These are phyloP conservation scores for Cryptosporidium ryanae DNA, from an alignment of 169 alveolate species.

Conservation along the genomic window DNA sequence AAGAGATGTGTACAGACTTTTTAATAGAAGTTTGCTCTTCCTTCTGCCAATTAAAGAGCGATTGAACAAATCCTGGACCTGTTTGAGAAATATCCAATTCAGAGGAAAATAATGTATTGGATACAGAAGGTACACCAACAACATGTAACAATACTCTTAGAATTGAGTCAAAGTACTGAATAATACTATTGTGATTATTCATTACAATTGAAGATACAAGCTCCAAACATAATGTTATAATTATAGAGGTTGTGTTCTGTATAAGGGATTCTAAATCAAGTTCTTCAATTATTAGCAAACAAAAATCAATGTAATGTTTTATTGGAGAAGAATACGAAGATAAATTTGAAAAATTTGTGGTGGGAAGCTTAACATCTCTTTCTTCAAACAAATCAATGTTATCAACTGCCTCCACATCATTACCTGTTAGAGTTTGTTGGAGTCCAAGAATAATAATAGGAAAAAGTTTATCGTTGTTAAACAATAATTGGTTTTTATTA, in stretches of 20 bases:
- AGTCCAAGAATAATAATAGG: conserved; percentile 25
- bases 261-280: conserved; percentile 11
- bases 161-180: conserved; percentile 44
- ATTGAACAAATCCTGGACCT: conserved; percentile 34
- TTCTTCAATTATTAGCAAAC: conserved; percentile 47
- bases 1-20: background rate
- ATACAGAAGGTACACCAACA: conserved; percentile 38
- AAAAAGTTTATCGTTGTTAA: conserved; percentile 10
- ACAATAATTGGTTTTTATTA: background rate
- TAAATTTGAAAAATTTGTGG: background rate
- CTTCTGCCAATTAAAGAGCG: conserved; percentile 31
- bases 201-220: background rate
- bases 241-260: conserved; percentile 18
- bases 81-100: conserved; percentile 4
- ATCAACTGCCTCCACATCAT: background rate
- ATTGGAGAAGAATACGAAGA: conserved; percentile 8
- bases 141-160: conserved; percentile 17
- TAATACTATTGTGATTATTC: background rate
- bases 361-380: no score
- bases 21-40: background rate
- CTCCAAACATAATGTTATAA: conserved; percentile 30
- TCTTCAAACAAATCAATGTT: no score
- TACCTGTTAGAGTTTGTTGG: conserved; percentile 6
- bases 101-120: conserved; percentile 5
- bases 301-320: conserved; percentile 47